Percentiles rank a stretch among this genome's conserved stretches.
phyloP scores from a whole-genome alignment of 768 basidiomycete genomes.

The Russula dissimulans region DNA sequence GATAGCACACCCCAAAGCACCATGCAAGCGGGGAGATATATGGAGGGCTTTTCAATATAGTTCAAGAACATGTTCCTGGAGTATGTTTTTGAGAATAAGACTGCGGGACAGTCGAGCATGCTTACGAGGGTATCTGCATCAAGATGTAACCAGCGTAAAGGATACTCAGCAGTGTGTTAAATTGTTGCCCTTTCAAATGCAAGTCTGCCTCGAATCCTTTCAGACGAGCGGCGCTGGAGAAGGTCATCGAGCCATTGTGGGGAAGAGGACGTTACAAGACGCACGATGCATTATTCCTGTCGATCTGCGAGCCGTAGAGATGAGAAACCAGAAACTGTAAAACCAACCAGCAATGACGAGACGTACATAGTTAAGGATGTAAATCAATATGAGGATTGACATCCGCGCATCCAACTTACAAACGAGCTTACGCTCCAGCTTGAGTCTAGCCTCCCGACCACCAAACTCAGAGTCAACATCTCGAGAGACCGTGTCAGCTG shows the following conservation, averaged over 20 bases:
- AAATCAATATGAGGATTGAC: constrained; percentile 37
- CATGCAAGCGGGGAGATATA: constrained; percentile 62
- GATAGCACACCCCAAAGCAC: constrained; percentile 55
- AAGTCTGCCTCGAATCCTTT: constrained; percentile 66
- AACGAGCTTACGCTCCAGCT: constrained; percentile 36
- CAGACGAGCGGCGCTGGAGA: constrained; percentile 55
- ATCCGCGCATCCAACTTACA: constrained; percentile 36
- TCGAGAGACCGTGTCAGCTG: neutral
- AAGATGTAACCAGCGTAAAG: constrained; percentile 66
- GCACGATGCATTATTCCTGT: constrained; percentile 63
- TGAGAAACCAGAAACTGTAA: neutral
- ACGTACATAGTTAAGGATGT: constrained; percentile 40
- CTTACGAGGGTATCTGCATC: constrained; percentile 73
- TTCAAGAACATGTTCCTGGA: constrained; percentile 63
- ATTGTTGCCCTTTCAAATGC: constrained; percentile 49
- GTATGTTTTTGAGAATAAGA: neutral
- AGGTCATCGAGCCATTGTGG: neutral
- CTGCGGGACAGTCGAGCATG: constrained; percentile 1
- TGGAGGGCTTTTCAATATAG: constrained; percentile 56
- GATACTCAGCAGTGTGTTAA: constrained; percentile 57
- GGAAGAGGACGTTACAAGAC: constrained; percentile 13
- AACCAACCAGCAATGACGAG: neutral
- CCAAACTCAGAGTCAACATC: constrained; percentile 30
- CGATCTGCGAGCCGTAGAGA: constrained; percentile 35
- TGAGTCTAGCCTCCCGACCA: constrained; percentile 29